Conservation (phyloP, 768 basidiomycete species). For the Pleurotus salmoneostramineus region DNA sequence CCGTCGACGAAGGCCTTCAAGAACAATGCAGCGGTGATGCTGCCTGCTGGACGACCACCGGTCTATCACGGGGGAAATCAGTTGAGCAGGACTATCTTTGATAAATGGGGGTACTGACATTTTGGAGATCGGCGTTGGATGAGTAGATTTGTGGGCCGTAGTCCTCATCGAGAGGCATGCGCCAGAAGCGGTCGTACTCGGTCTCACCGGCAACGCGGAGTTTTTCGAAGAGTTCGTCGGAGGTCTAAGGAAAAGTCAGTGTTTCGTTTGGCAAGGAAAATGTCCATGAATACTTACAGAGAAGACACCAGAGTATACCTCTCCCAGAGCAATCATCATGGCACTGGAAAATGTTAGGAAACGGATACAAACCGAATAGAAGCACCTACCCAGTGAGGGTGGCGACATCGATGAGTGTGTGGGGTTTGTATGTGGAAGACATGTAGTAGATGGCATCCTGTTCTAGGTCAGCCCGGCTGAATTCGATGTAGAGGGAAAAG, state of each 20-base stretch:
- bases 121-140: slow-evolving; percentile 81
- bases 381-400: slow-evolving; percentile 73
- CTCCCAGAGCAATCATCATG: slow-evolving; percentile 69
- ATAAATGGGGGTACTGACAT: slow-evolving; percentile 36
- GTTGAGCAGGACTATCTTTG: not conserved
- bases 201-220: slow-evolving; percentile 66
- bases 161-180: slow-evolving; percentile 84
- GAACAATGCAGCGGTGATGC: slow-evolving; percentile 84
- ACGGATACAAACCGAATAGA: not conserved
- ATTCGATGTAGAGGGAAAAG: not conserved
- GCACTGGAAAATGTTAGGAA: slow-evolving; percentile 39
- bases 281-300: slow-evolving; percentile 37
- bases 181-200: slow-evolving; percentile 85
- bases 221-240: slow-evolving; percentile 69
- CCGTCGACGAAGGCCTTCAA: slow-evolving; percentile 80
- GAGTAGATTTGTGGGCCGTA: slow-evolving; percentile 73
- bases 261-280: not conserved
- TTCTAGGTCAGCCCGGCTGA: not conserved
- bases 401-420: slow-evolving; percentile 83
- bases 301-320: slow-evolving; percentile 76
- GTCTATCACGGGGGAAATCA: slow-evolving; percentile 32
- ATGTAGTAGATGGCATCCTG: slow-evolving; percentile 83
- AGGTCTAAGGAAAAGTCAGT: slow-evolving; percentile 39
- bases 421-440: slow-evolving; percentile 71
- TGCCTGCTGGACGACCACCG: slow-evolving; percentile 70